Percentiles rank a stretch among this genome's conserved stretches.
These are phyloP conservation scores for Solanum lignicaule DNA, from an alignment of 257 asterid genomes.

Conservation along the genomic window DNA sequence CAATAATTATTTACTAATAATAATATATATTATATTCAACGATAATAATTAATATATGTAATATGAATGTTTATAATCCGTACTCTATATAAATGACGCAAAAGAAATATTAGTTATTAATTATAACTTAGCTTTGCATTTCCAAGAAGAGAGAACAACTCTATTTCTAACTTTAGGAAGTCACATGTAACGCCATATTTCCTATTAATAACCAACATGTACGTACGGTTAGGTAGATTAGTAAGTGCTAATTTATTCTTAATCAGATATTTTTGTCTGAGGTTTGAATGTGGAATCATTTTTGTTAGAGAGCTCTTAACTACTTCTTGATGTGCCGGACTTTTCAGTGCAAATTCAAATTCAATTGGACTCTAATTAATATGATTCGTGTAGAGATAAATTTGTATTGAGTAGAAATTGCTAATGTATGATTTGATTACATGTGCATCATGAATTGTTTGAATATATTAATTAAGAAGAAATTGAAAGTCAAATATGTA, in stretches of 20 bases:
- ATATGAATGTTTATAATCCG: no score
- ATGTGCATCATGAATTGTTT: neutral
- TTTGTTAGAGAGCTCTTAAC: neutral
- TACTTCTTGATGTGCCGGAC: no score
- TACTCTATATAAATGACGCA: neutral
- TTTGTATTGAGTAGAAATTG: no score
- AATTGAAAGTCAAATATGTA: neutral
- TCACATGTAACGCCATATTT: no score
- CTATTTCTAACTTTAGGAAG: neutral
- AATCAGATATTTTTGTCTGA: no score
- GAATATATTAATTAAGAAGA: neutral
- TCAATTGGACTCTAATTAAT: no score
- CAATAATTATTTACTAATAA: neutral
- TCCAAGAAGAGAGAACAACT: neutral
- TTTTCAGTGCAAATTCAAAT: no score
- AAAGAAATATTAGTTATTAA: no score
- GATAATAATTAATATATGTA: neutral
- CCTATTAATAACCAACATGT: neutral
- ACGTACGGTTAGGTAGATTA: neutral
- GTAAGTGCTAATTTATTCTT: no score
- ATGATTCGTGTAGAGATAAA: no score
- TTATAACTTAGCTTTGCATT: neutral
- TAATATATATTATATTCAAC: no score
- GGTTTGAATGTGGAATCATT: neutral
- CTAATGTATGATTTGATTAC: neutral